Conservation (phyloP, 1,284 basidiomycete species). For the Naganishia sp. region DNA sequence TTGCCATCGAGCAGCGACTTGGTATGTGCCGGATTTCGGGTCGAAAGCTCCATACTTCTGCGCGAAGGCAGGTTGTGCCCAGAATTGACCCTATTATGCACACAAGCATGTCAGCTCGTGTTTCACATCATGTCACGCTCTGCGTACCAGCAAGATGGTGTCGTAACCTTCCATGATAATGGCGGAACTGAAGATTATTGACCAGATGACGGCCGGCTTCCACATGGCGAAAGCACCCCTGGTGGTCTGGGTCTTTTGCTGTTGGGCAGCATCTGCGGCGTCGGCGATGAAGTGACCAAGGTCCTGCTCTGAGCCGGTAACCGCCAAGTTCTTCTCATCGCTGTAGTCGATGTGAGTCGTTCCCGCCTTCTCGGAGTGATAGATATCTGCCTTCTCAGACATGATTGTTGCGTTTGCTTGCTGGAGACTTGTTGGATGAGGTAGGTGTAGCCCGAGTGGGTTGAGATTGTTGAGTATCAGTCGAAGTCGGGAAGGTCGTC, state of each 20-base stretch:
- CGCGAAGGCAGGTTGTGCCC: conserved; percentile 48
- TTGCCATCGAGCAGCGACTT: conserved; percentile 53
- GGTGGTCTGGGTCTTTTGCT: conserved; percentile 36
- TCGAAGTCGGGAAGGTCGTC: no score
- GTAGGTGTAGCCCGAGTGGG: background rate
- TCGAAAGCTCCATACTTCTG: conserved; percentile 43
- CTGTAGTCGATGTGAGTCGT: conserved; percentile 7
- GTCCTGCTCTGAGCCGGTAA: conserved; percentile 25
- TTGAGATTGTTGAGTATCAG: no score
- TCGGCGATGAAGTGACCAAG: conserved; percentile 35
- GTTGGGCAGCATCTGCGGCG: conserved; percentile 31
- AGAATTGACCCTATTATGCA: conserved; percentile 42
- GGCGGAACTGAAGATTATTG: conserved; percentile 41
- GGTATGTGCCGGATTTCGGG: conserved; percentile 40
- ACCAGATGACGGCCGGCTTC: conserved; percentile 37
- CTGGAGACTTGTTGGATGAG: no score
- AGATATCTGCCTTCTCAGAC: conserved; percentile 16
- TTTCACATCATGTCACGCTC: conserved; percentile 41
- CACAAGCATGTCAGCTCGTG: background rate
- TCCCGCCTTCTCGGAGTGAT: conserved; percentile 17
- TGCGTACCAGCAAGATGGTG: conserved; percentile 48
- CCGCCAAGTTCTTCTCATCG: conserved; percentile 18
- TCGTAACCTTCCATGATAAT: conserved; percentile 56
- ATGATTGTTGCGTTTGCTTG: background rate
- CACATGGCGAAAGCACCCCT: conserved; percentile 35